These are phyloP conservation scores for Leptomonas pyrrhocoris DNA, from an alignment of 208 protist genomes.

Conservation along the genomic window DNA sequence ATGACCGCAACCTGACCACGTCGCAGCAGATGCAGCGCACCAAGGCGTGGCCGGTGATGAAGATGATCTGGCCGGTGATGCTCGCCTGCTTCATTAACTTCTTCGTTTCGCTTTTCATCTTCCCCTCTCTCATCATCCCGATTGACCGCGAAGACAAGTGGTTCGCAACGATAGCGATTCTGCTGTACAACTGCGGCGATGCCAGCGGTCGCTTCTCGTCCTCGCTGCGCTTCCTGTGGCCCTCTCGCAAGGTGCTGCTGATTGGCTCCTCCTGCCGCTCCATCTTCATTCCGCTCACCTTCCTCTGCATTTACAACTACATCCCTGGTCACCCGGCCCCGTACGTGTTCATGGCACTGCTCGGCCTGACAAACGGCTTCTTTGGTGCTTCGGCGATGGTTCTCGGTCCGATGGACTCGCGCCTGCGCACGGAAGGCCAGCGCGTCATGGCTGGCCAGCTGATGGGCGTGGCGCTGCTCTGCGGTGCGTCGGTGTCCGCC, in stretches of 20 bases:
- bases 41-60: slow-evolving; percentile 53
- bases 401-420: slow-evolving; percentile 57
- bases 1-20: slow-evolving; percentile 63
- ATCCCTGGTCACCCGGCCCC: slow-evolving; percentile 70
- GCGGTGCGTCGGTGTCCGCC: slow-evolving; percentile 57
- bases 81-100: slow-evolving; percentile 75
- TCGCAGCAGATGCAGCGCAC: slow-evolving; percentile 61
- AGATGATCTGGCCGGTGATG: slow-evolving; percentile 66
- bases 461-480: slow-evolving; percentile 78
- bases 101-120: slow-evolving; percentile 77
- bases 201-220: slow-evolving; percentile 66
- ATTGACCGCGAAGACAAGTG: slow-evolving; percentile 70
- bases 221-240: slow-evolving; percentile 55
- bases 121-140: slow-evolving; percentile 73
- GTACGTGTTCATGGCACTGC: slow-evolving; percentile 56
- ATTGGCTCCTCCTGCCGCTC: slow-evolving; percentile 45
- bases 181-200: slow-evolving; percentile 85
- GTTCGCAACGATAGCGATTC: slow-evolving; percentile 83
- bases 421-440: slow-evolving; percentile 67
- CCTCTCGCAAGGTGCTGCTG: slow-evolving; percentile 49
- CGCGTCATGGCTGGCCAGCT: slow-evolving; percentile 80
- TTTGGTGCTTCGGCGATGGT: slow-evolving; percentile 81
- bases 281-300: slow-evolving; percentile 71
- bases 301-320: slow-evolving; percentile 81
- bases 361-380: slow-evolving; percentile 84